A percentile compares a stretch with the other conserved stretches of the same genome.
Conservation (phyloP, 352 stramenopile genomes). For the Phytophthora europaea region DNA sequence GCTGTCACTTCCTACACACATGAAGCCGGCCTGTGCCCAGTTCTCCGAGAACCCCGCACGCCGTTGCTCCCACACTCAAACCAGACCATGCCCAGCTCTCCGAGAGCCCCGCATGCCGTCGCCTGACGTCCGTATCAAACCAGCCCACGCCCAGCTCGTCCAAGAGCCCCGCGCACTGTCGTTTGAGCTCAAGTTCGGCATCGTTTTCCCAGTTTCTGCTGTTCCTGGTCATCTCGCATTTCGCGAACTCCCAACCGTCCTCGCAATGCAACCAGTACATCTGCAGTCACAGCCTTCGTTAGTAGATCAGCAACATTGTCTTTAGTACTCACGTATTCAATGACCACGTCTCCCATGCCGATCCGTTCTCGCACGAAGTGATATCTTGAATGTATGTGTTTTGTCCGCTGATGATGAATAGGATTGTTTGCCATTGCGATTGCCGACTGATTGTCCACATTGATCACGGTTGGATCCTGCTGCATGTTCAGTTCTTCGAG, state of each 20-base stretch:
- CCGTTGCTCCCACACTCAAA: neutral
- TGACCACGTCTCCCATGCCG: neutral
- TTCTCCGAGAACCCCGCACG: neutral
- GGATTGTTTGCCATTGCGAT: constrained; percentile 26
- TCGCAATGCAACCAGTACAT: constrained; percentile 2
- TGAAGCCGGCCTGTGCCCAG: neutral
- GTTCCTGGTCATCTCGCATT: neutral
- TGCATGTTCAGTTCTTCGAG: too few species aligned
- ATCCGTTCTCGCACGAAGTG: constrained; percentile 23
- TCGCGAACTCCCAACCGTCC: constrained; percentile 11
- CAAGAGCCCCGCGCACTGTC: neutral
- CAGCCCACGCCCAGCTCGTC: neutral
- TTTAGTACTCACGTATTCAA: constrained; percentile 28
- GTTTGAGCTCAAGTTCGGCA: neutral
- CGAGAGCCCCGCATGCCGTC: neutral
- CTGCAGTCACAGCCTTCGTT: constrained; percentile 20
- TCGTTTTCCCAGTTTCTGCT: neutral
- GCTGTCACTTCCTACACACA: neutral
- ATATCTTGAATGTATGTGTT: constrained; percentile 29
- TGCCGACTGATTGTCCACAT: constrained; percentile 19
- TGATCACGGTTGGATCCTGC: neutral
- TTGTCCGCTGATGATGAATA: constrained; percentile 20
- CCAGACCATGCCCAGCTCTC: constrained; percentile 3
- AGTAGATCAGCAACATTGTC: constrained; percentile 28
- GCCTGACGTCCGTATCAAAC: neutral